Percentiles rank a stretch among this genome's conserved stretches.
Conservation (phyloP, 306 rosid genomes). For the Alnus glutinosa region DNA sequence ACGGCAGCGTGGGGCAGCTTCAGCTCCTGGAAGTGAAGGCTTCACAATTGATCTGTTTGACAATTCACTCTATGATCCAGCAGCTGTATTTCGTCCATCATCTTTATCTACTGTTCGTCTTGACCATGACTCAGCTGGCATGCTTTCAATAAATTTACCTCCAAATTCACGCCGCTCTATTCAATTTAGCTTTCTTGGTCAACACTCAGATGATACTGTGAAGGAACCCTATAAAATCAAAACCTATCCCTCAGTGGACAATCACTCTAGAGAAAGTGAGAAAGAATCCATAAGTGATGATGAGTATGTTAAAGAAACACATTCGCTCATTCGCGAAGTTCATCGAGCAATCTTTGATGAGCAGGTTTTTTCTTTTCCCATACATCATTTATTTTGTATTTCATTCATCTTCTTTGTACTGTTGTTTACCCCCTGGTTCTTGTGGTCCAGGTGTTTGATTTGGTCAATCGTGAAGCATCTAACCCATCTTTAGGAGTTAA, state of each 20-base stretch:
- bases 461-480: constrained; percentile 88
- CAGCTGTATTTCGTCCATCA: constrained; percentile 54
- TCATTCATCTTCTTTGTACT: constrained; percentile 19
- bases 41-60: constrained; percentile 93
- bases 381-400: neutral
- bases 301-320: constrained; percentile 69
- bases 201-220: constrained; percentile 35
- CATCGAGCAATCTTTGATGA: constrained; percentile 80
- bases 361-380: constrained; percentile 45
- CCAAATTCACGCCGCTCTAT: constrained; percentile 67
- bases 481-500: constrained; percentile 64
- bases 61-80: constrained; percentile 64
- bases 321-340: constrained; percentile 73
- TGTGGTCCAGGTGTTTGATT: constrained; percentile 77
- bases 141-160: constrained; percentile 77
- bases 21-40: constrained; percentile 88
- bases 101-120: constrained; percentile 68
- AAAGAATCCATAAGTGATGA: constrained; percentile 58
- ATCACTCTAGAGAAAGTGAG: constrained; percentile 48
- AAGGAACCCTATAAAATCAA: constrained; percentile 42
- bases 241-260: constrained; percentile 33
- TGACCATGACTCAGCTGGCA: constrained; percentile 87
- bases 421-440: constrained; percentile 19
- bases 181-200: constrained; percentile 66
- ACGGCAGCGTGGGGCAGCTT: constrained; percentile 75